Percentiles rank a stretch among this genome's conserved stretches.
Conservation (phyloP, 768 basidiomycete species). For the Lepiota subincarnata region DNA sequence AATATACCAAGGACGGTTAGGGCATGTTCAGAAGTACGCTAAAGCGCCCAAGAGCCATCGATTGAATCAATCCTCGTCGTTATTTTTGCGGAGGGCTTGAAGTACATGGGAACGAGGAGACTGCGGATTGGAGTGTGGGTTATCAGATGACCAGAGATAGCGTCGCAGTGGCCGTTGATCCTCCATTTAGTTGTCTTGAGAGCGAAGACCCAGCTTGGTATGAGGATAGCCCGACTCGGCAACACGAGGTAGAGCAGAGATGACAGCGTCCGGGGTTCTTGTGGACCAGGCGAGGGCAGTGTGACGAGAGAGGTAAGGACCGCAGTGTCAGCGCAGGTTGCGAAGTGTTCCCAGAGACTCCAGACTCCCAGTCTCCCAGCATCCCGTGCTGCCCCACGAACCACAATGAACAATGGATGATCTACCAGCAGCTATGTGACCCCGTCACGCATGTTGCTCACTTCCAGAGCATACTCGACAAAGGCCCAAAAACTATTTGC, state of each 20-base stretch:
- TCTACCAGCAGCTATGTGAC: no score
- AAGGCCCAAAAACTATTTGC: constrained; percentile 23
- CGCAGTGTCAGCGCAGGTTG: no score
- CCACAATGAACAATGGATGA: no score
- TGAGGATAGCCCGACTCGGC: background rate
- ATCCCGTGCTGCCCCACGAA: no score
- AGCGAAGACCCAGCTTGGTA: background rate
- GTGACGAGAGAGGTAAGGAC: no score
- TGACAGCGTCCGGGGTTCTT: background rate
- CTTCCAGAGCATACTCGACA: constrained; percentile 2
- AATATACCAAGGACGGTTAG: background rate
- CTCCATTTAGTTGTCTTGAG: background rate
- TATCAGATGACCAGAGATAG: constrained; percentile 2
- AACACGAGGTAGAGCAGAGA: background rate
- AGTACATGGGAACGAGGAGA: constrained; percentile 6
- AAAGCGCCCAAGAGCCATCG: constrained; percentile 7
- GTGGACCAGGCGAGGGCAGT: no score
- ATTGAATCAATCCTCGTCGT: constrained; percentile 1
- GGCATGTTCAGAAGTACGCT: background rate
- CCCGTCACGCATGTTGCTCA: no score
- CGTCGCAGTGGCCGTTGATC: background rate
- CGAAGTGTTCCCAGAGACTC: no score
- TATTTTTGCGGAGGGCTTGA: background rate
- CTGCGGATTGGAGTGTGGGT: constrained; percentile 7
- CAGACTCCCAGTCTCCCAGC: no score